Evolutionary conservation across 495 filamentous ascomycete species (phyloP).

Genomic region (Penicilliopsis zonata): DNA sequence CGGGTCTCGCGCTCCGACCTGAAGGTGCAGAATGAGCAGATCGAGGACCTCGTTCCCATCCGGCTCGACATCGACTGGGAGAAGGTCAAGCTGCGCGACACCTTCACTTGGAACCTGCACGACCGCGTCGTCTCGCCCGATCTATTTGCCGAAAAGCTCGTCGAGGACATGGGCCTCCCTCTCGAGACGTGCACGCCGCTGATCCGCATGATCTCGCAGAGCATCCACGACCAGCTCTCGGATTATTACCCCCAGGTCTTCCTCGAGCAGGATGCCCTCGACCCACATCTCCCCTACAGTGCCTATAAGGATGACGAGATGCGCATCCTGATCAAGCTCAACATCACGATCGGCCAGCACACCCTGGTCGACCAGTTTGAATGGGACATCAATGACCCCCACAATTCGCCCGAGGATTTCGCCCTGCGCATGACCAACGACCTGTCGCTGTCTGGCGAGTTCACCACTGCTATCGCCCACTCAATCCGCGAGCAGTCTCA

Average conservation of each 20-base stretch:
- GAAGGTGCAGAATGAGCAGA: conserved; percentile 72
- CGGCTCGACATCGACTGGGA: conserved; percentile 91
- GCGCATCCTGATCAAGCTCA: conserved; percentile 87
- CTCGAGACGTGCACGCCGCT: conserved; percentile 49
- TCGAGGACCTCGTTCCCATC: conserved; percentile 84
- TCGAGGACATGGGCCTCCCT: conserved; percentile 83
- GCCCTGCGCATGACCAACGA: conserved; percentile 80
- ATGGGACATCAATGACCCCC: conserved; percentile 94
- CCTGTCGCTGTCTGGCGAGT: conserved; percentile 87
- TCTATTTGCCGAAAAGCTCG: conserved; percentile 73
- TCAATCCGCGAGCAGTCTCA: conserved; percentile 93
- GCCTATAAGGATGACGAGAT: conserved; percentile 99
- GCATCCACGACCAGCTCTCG: conserved; percentile 78
- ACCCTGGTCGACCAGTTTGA: conserved; percentile 96
- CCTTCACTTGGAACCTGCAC: conserved; percentile 97
- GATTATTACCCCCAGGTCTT: conserved; percentile 88
- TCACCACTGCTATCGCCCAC: conserved; percentile 94
- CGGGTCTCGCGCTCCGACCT: conserved; percentile 65
- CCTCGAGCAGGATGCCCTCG: conserved; percentile 81
- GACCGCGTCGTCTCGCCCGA: conserved; percentile 70
- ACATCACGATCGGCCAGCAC: conserved; percentile 93
- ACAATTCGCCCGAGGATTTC: conserved; percentile 90
- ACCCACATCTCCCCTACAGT: conserved; percentile 78
- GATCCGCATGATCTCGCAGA: conserved; percentile 63
- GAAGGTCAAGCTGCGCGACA: conserved; percentile 90